Base-by-base conservation (phyloP, 768 basidiomycete genomes). In the Trametes cingulata region DNA sequence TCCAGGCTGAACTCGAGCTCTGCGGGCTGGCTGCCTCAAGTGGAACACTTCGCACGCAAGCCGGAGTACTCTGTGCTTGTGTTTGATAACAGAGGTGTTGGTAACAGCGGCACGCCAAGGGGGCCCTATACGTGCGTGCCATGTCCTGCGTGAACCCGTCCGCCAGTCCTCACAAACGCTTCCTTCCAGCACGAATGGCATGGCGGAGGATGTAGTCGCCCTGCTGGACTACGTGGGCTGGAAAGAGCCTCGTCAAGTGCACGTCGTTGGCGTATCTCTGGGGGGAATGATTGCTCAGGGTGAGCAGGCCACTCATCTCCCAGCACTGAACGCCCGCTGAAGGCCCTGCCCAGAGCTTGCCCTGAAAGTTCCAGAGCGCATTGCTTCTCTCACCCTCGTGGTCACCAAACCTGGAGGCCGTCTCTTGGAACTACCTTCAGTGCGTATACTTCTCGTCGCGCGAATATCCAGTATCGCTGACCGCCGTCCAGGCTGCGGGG, bases 211-310 rank as follows among this genome's bases (percentile, higher is more conserved):
- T 61, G 77, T 77, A 6, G 72, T 91, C 27, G 80, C 77, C 12
- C 77, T 93, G 4, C 76, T 94, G 5, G 80, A 93, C 65, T 81
- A 84, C 64, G 62, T 94, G 6, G 86, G 82, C 2, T 94, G 91
- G 90, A 90, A 81, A 0, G 78, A 69, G 7, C 73, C 81, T 10
- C 81, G 82, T 5, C 79, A 80, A 48, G 43, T 94, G 6, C 86
- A 93, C 66, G 72, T 93, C 33, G 86, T 93, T 20, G 88, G 92
- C 8, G 73, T 84, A 22, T 91, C 89, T 39, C 71, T 94, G 5
- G 92, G 92, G 2, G 91, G 91, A 5, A 93, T 93, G 91, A 90
- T 91, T 50, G 84, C 89, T 0, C 88, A 90, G 74, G 87, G 88
- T 87, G 60, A 14, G 63, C 39, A 1, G 1, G 10, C 46, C 12